Evolutionary conservation across 495 filamentous ascomycete genomes (phyloP).

Genomic region (Neurospora sp.): DNA sequence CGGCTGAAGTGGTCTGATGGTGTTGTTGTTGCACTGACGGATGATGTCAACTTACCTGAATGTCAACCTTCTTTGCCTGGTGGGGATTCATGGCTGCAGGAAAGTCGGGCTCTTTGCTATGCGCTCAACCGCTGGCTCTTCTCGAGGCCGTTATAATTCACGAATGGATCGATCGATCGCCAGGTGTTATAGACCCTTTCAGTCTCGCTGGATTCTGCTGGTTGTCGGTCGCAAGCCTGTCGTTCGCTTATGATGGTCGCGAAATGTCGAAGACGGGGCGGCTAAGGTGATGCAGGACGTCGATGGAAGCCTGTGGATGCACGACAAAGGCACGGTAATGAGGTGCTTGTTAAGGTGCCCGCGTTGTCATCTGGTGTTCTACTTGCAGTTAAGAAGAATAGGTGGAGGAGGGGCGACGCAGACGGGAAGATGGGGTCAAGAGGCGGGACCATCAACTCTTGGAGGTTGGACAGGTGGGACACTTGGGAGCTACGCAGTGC

Average conservation of each 20-base stretch:
- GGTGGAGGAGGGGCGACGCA: not conserved
- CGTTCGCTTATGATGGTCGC: not conserved
- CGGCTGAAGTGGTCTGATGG: constrained; percentile 5
- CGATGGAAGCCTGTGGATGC: not conserved
- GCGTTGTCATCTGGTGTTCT: not conserved
- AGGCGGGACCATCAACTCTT: not conserved
- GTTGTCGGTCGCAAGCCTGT: not conserved
- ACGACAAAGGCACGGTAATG: not conserved
- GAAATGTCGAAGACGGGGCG: not conserved
- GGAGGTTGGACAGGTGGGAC: not conserved
- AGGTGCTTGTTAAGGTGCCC: not conserved
- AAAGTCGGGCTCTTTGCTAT: not conserved
- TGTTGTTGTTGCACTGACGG: constrained; percentile 2
- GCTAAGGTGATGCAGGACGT: not conserved
- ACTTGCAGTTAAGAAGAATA: not conserved
- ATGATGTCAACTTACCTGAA: constrained; percentile 57
- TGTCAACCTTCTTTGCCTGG: constrained; percentile 93
- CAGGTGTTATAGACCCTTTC: not conserved
- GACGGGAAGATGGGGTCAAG: not conserved
- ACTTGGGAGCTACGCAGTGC: not conserved
- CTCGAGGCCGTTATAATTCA: not conserved
- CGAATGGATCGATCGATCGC: not conserved
- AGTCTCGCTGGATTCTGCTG: not conserved
- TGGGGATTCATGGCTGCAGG: constrained; percentile 73
- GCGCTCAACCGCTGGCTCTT: not conserved